Evolutionary conservation across 2,329 filamentous ascomycete species (phyloP), one percentile per base, ranked within the genome.

Genomic region (Orbilia javanica): DNA sequence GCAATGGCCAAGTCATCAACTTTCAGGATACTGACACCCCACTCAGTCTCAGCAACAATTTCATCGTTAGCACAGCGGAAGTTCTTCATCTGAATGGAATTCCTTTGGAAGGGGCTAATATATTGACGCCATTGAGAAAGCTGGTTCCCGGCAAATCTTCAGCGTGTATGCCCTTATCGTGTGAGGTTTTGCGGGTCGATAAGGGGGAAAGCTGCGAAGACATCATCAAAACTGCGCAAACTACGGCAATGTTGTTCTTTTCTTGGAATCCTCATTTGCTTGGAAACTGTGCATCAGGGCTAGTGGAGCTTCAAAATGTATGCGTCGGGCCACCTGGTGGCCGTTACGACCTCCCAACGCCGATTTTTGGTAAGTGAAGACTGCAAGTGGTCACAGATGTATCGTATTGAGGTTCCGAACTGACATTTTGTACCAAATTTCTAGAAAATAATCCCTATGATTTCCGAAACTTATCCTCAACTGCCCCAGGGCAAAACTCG

Each of bases 231-330:
- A 3, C 34, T 4, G 52, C 50, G 29, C 25, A 50, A 31, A 69
- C 15, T 1, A 60, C 66, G 15, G 31, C 66, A 15, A 60, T 2
- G n/a, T n/a, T 69, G n/a, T 69, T 60, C 22, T 62, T 69, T 44
- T 62, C 66, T 48, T 69, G 66, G 66, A 69, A 69, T 22, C 66
- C 66, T n/a, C 20, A 50, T 62, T 36, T 69, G 15, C 34, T 69
- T 36, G 66, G 66, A 36, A 50, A 69, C 25, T 69, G 66, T 44
- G 55, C 66, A 18, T 60, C 66, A 2, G 66, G 52, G 15, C 52
- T 69, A 11, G 66, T n/a, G 22, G 8, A 39, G 5, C 36, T 48
- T 18, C 66, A 69, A n/a, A 69, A 62, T 22, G 36, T 69, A 27
- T 69, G 66, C 22, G 52, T 69, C 2, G 66, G 66, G 13, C 66